A percentile compares a stretch with the other conserved stretches of the same genome.
Evolutionary conservation across 1,284 basidiomycete species (phyloP).

Genomic region (Tilletia indica): DNA sequence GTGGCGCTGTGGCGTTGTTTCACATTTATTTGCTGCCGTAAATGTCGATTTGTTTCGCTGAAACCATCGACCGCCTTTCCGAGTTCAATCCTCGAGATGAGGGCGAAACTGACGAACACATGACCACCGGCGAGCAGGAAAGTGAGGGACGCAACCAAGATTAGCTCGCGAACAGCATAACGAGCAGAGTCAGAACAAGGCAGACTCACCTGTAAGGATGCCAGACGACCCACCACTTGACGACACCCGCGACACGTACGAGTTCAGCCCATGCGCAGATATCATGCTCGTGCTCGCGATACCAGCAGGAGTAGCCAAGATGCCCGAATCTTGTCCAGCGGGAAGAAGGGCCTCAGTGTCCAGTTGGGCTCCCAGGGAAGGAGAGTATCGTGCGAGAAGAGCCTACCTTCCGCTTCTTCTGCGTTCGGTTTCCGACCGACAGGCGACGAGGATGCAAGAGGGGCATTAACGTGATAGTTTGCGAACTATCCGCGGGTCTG

Average conservation of each 20-base stretch:
- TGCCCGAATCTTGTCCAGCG: slow-evolving; percentile 51
- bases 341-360: slow-evolving; percentile 74
- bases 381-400: slow-evolving; percentile 79
- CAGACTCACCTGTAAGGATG: slow-evolving; percentile 63
- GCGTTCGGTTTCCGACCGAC: slow-evolving; percentile 69
- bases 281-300: slow-evolving; percentile 91
- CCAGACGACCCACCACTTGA: slow-evolving; percentile 85
- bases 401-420: slow-evolving; percentile 78
- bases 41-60: no score
- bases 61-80: no score
- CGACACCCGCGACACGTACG: slow-evolving; percentile 77
- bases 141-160: no score
- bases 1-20: no score
- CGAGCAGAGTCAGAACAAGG: background rate
- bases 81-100: no score
- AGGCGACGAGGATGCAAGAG: slow-evolving; percentile 78
- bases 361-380: slow-evolving; percentile 72
- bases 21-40: no score
- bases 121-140: no score
- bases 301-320: slow-evolving; percentile 73
- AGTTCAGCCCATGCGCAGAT: slow-evolving; percentile 78
- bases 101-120: no score
- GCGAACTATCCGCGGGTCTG: background rate
- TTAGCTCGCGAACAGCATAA: background rate
- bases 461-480: no score